Evolutionary conservation across 2,329 filamentous ascomycete species (phyloP).

Genomic region (Camptophora hylomeconis): DNA sequence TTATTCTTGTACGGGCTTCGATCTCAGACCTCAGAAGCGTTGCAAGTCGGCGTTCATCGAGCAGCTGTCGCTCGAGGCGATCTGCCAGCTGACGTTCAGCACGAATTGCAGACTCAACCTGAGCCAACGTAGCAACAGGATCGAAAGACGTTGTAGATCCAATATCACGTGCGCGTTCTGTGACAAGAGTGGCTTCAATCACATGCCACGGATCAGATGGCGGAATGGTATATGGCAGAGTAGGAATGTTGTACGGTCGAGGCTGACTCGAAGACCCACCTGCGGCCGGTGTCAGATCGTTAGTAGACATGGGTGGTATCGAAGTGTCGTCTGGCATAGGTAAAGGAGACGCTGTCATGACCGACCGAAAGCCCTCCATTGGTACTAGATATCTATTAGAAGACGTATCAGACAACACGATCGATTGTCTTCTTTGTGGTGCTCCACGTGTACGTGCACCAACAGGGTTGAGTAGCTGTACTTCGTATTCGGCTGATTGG

Average conservation of each 20-base stretch:
- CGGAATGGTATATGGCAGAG: too few relatives aligned
- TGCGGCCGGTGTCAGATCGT: constrained; percentile 5
- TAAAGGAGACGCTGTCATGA: constrained; percentile 28
- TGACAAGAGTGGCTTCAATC: constrained; percentile 13
- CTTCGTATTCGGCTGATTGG: constrained; percentile 5
- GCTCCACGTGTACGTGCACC: constrained; percentile 1
- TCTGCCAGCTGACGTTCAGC: constrained; percentile 12
- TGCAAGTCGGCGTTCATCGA: constrained; percentile 14
- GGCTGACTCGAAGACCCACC: constrained; percentile 4
- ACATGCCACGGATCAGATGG: constrained; percentile 14
- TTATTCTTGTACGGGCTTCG: constrained; percentile 13
- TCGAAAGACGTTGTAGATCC: constrained; percentile 2
- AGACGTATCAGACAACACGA: constrained; percentile 27
- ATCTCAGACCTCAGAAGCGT: constrained; percentile 13
- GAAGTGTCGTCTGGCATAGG: constrained; percentile 23
- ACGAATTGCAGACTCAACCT: constrained; percentile 14
- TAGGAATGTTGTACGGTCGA: constrained; percentile 6
- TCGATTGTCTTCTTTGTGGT: constrained; percentile 26
- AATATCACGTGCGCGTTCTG: constrained; percentile 9
- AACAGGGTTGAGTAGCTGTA: constrained; percentile 7
- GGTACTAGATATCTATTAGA: constrained; percentile 16
- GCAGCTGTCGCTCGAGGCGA: constrained; percentile 14
- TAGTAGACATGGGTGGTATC: constrained; percentile 4
- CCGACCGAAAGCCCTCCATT: constrained; percentile 24
- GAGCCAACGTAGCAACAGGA: constrained; percentile 7